Conservation (phyloP, 2,329 filamentous ascomycete species). For the Hymenoscyphus fructigenus region DNA sequence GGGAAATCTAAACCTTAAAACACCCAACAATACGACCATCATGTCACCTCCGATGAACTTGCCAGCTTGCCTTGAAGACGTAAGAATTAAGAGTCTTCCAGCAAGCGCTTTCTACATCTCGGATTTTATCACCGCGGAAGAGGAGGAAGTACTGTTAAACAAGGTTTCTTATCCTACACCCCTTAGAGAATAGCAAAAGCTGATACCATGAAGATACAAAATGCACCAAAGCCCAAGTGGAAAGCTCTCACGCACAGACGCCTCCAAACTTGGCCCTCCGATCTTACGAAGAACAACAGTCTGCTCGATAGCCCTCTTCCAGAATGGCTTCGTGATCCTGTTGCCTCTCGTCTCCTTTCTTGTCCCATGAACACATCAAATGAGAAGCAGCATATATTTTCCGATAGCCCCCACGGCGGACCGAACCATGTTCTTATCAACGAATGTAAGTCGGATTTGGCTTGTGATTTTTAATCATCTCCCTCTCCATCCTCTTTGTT, state of each 20-base stretch:
- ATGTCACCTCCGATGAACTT: constrained; percentile 15
- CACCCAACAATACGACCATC: neutral
- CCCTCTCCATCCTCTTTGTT: neutral
- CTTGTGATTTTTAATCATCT: neutral
- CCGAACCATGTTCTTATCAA: constrained; percentile 95
- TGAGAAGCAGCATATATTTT: constrained; percentile 48
- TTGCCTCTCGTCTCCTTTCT: constrained; percentile 62
- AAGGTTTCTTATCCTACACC: constrained; percentile 53
- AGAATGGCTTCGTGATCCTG: constrained; percentile 68
- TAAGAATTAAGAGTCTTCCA: constrained; percentile 56
- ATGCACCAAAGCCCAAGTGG: constrained; percentile 76
- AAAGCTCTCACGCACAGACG: constrained; percentile 84
- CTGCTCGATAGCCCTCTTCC: constrained; percentile 75
- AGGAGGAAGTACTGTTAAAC: constrained; percentile 68
- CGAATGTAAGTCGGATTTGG: constrained; percentile 52
- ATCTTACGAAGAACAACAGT: constrained; percentile 71
- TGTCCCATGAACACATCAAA: constrained; percentile 41
- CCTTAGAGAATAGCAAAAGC: neutral
- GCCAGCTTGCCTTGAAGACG: constrained; percentile 47
- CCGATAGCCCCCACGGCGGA: constrained; percentile 65
- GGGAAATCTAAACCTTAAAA: neutral
- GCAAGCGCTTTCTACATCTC: constrained; percentile 78
- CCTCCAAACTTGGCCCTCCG: constrained; percentile 86
- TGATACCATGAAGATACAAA: constrained; percentile 45
- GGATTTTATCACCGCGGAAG: constrained; percentile 74